Evolutionary conservation across 2,329 filamentous ascomycete genomes (phyloP), one percentile per base, ranked within the genome.

Genomic region (Phialocephala subalpina): DNA sequence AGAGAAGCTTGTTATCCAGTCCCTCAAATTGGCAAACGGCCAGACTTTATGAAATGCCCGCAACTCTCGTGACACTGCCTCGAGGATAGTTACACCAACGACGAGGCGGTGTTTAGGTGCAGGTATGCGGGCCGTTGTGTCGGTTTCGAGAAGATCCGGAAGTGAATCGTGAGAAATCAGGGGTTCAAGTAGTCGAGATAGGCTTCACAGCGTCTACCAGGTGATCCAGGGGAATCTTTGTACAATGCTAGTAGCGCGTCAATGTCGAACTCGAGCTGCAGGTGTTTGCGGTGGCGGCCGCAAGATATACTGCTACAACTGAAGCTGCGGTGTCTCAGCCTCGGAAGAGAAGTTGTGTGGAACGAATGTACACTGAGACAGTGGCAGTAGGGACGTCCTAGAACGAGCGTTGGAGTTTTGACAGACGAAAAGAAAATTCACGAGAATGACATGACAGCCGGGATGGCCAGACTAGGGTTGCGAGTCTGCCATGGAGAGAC

Each of bases 291-390:
- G 52, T 60, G 60, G 64, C 57, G 25, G 60, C 56, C 52, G 36
- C 27, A 36, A 58, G 49, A 40, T 62, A 42, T 40, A 42, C 35
- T 58, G 55, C 38, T 60, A 49, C 47, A 60, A 56, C 60, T 27
- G 55, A 38, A 68, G 63, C 42, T 53, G 49, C 58, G 42, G 40
- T 63, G 64, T 69, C 45, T 63, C 35, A 58, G 58, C 62, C 38
- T 60, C 29, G 22, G 35, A 57, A 52, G 47, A 62, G 58, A 59
- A 20, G 60, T 18, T 22, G 25, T 25, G 53, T 27, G 56, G 49
- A 53, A 60, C 47, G 49, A 49, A 27, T 47, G 27, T n/a, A 47
- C 22, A 25, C 27, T 8, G 38, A 61, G 42, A 57, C 55, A 57
- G n/a, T 38, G 55, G 25, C 20, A 57, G 49, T 33, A 29, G 49